Conservation (phyloP, 2,329 filamentous ascomycete genomes). For the Fusarium sp. region DNA sequence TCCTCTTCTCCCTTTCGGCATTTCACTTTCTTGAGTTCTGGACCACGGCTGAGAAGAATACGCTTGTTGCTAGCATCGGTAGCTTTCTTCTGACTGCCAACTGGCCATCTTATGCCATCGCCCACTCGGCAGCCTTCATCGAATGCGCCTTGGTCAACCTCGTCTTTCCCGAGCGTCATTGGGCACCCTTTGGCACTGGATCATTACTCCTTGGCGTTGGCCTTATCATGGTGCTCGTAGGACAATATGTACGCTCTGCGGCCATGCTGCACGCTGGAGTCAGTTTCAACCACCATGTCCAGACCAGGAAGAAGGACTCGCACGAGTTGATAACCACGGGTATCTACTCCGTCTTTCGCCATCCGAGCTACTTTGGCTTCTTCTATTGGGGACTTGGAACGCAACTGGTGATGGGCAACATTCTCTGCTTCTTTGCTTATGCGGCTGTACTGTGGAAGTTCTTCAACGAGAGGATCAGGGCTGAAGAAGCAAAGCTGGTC, state of each 20-base stretch:
- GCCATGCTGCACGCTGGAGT: constrained; percentile 91
- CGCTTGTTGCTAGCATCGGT: constrained; percentile 73
- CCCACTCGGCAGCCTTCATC: constrained; percentile 77
- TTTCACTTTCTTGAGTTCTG: constrained; percentile 99
- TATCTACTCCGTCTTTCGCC: constrained; percentile 79
- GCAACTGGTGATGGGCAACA: constrained; percentile 88
- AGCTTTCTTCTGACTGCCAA: constrained; percentile 89
- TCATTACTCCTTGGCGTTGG: constrained; percentile 65
- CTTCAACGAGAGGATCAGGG: constrained; percentile 77
- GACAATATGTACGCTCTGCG: constrained; percentile 79
- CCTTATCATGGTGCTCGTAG: constrained; percentile 70
- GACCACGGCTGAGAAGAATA: constrained; percentile 87
- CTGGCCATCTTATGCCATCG: constrained; percentile 84
- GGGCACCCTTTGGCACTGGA: constrained; percentile 59
- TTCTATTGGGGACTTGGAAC: constrained; percentile 99
- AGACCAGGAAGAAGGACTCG: constrained; percentile 71
- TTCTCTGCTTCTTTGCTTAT: constrained; percentile 80
- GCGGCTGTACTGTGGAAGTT: constrained; percentile 83
- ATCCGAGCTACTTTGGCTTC: constrained; percentile 97
- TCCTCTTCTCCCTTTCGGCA: constrained; percentile 73
- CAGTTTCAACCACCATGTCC: constrained; percentile 92
- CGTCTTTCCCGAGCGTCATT: constrained; percentile 63
- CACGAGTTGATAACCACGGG: constrained; percentile 87
- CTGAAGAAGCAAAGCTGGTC: constrained; percentile 82
- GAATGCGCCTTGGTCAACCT: constrained; percentile 75